A percentile compares a stretch with the other conserved stretches of the same genome.
Conservation (phyloP, 129 eudicot species). For the Daucus carota region DH1_v3.0 NC_030386.2:38109501-38110000, state of each 20-base stretch:
- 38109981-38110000: not conserved
- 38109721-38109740: not conserved
- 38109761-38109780: not conserved
- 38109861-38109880: not conserved
- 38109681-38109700: not conserved
- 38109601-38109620: slow-evolving; percentile 30
- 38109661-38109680: not conserved
- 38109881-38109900: not conserved
- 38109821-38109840: not conserved
- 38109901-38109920: not conserved
- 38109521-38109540: not conserved
- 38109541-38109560: not conserved
- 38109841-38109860: not conserved
- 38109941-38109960: not conserved
- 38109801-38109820: not conserved
- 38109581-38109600: slow-evolving; percentile 22
- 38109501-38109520: not conserved
- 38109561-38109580: slow-evolving; percentile 32
- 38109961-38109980: not conserved
- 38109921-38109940: not conserved
- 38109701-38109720: not conserved
- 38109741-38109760: not conserved
- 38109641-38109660: slow-evolving; percentile 12
- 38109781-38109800: not conserved
- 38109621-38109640: slow-evolving; percentile 64